Base-by-base conservation (phyloP, 805 yeast genomes). In the Starmerella roubikii region DNA sequence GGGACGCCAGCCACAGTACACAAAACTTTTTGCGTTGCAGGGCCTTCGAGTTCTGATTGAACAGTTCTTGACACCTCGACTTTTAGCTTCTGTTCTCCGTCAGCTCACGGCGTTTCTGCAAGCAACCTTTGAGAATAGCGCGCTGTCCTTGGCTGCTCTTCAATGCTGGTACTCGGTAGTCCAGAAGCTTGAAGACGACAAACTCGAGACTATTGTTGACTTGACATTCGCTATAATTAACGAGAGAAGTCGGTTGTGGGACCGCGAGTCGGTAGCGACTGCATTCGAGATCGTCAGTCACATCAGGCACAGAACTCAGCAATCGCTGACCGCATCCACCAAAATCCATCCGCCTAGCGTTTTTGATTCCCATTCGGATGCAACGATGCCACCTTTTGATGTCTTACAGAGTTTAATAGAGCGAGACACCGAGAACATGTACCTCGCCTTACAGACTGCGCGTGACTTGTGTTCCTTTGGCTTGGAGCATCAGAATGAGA, bases 31-130 rank as follows among this genome's bases (percentile, higher is more conserved):
- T 11, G 49, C 45, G 1, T 65, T 88, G 2, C 64, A 73, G 40
- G 95, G 94, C 1, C 69, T 88, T 23, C 72, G 76, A 28, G 72
- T 78, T 41, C 58, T 88, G 19, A 72, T 81, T 6, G 37, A 40
- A 25, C 29, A 35, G 12, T 17, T 44, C 10, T 25, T 46, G 12
- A 36, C 38, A 3, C 26, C 35, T 8, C 36, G 34, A 5, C 29
- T 46, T 16, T 34, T 40, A 10, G 45, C 45, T 2, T 46, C 47
- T 7, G 51, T 46, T 7, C 28, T 46, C 12, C 34, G 47, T 0
- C 97, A 86, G 54, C 72, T 88, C 4, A 78, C 83, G 42, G 79
- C 93, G 2, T 80, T 93, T 50, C 60, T 88, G 11, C 94, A 84
- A 53, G 75, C 85, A 1, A 77, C 88, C 0, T 58, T 86, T 18